phyloP scores from a whole-genome alignment of 176 grass and related monocot species.

The Avena sativa region DNA sequence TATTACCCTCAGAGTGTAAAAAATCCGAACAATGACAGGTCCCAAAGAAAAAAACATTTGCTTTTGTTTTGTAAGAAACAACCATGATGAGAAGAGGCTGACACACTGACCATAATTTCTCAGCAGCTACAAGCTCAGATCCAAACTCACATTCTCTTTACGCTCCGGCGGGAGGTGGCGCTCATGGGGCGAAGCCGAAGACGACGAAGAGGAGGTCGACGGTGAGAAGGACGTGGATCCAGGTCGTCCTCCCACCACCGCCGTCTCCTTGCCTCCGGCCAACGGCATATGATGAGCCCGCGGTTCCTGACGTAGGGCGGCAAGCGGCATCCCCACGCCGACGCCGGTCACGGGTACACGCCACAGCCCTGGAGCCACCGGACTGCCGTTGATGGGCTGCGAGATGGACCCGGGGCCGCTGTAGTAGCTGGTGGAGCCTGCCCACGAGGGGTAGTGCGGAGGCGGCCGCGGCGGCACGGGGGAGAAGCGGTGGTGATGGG shows the following conservation, averaged over 20 bases:
- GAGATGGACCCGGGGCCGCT: constrained; percentile 61
- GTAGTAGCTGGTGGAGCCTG: constrained; percentile 41
- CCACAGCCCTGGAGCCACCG: constrained; percentile 49
- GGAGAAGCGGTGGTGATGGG: constrained; percentile 43
- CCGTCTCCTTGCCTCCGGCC: constrained; percentile 43
- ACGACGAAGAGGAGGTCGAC: constrained; percentile 49
- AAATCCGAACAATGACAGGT: constrained; percentile 11
- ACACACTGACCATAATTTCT: constrained; percentile 31
- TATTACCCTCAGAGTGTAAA: neutral
- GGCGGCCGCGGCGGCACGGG: constrained; percentile 32
- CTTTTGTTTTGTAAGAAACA: constrained; percentile 35
- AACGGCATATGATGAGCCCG: neutral
- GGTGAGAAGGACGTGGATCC: constrained; percentile 45
- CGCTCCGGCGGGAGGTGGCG: constrained; percentile 28
- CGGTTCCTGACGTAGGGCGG: constrained; percentile 22
- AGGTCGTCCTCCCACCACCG: constrained; percentile 23
- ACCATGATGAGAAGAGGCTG: constrained; percentile 25
- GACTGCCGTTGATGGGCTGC: constrained; percentile 71
- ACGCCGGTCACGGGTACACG: constrained; percentile 29
- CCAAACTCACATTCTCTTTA: constrained; percentile 77
- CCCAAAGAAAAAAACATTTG: neutral
- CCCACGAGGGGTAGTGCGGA: constrained; percentile 80
- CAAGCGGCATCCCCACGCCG: constrained; percentile 23
- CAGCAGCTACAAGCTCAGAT: constrained; percentile 75
- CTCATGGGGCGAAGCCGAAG: constrained; percentile 46